These are phyloP conservation scores for Lichtheimia hyalospora DNA, from an alignment of 371 early-diverging fungal species.

Conservation along the genomic window DNA sequence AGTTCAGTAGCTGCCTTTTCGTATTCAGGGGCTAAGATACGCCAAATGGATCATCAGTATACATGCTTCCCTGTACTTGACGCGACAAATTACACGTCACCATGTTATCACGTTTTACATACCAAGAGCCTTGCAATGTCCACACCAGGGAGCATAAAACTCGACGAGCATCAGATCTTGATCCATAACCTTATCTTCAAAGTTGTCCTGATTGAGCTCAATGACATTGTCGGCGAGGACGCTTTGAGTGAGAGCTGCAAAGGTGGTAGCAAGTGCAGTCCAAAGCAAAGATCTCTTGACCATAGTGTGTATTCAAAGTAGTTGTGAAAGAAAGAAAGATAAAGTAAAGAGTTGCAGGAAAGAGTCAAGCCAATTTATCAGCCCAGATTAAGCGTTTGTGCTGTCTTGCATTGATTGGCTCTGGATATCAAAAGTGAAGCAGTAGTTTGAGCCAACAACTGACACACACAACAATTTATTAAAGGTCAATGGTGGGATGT, in stretches of 20 bases:
- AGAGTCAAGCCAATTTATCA: background rate
- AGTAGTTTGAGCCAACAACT: too few species aligned
- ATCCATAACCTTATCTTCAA: slow-evolving; percentile 57
- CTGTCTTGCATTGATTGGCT: slow-evolving; percentile 4
- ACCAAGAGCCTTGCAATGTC: slow-evolving; percentile 89
- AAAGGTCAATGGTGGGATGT: too few species aligned
- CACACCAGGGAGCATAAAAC: slow-evolving; percentile 97
- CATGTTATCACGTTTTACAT: slow-evolving; percentile 8
- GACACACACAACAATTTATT: too few species aligned
- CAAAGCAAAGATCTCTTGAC: slow-evolving; percentile 41
- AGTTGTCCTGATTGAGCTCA: slow-evolving; percentile 66
- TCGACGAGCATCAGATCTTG: slow-evolving; percentile 85
- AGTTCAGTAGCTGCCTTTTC: slow-evolving; percentile 85
- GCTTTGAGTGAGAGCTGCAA: slow-evolving; percentile 38
- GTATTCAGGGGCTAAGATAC: slow-evolving; percentile 81
- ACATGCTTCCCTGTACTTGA: background rate
- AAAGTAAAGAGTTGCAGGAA: background rate
- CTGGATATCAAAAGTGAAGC: background rate
- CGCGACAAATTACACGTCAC: background rate
- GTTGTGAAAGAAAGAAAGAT: slow-evolving; percentile 10
- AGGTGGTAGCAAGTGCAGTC: slow-evolving; percentile 41
- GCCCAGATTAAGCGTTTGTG: background rate
- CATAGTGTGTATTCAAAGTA: slow-evolving; percentile 22
- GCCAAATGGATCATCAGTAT: background rate
- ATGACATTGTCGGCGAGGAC: slow-evolving; percentile 62